These are phyloP conservation scores for Diaporthe citriasiana DNA, from an alignment of 2,329 filamentous ascomycete species.

Conservation along the genomic window DNA sequence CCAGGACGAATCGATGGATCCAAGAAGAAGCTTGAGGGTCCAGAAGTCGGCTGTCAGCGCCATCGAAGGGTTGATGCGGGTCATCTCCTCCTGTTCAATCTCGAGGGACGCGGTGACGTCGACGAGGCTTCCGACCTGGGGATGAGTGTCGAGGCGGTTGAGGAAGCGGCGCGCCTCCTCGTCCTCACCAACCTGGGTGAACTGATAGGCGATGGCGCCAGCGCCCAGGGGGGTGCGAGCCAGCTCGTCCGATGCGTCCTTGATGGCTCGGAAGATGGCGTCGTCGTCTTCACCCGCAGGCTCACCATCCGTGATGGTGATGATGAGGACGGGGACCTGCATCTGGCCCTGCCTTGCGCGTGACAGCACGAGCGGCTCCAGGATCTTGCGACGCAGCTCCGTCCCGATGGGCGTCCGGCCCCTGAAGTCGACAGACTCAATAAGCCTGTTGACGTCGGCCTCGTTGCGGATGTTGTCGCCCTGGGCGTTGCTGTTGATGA, in stretches of 20 bases:
- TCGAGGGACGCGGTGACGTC: conserved; percentile 11
- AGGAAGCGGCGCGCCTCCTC: conserved; percentile 23
- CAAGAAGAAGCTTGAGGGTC: conserved; percentile 15
- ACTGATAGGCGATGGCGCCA: conserved; percentile 15
- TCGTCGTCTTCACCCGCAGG: conserved; percentile 11
- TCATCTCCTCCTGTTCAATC: conserved; percentile 25
- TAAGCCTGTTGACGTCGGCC: conserved; percentile 16
- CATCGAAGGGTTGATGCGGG: not conserved
- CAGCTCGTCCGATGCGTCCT: conserved; percentile 6
- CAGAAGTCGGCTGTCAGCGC: conserved; percentile 17
- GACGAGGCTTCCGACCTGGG: conserved; percentile 7
- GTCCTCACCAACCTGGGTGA: conserved; percentile 20
- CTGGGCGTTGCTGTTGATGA: conserved; percentile 23
- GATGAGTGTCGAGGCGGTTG: conserved; percentile 12
- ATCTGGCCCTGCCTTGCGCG: conserved; percentile 23
- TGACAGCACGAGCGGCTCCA: conserved; percentile 11
- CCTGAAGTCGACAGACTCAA: conserved; percentile 17
- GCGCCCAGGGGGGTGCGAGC: conserved; percentile 11
- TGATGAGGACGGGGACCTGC: conserved; percentile 17
- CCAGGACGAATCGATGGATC: not conserved
- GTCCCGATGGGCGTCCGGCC: conserved; percentile 20
- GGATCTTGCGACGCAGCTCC: conserved; percentile 17
- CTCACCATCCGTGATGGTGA: conserved; percentile 12
- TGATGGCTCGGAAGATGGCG: conserved; percentile 10
- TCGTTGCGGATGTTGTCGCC: conserved; percentile 21